Evolutionary conservation across 2,329 filamentous ascomycete species (phyloP).

Genomic region (Pseudogymnoascus sp.): DNA sequence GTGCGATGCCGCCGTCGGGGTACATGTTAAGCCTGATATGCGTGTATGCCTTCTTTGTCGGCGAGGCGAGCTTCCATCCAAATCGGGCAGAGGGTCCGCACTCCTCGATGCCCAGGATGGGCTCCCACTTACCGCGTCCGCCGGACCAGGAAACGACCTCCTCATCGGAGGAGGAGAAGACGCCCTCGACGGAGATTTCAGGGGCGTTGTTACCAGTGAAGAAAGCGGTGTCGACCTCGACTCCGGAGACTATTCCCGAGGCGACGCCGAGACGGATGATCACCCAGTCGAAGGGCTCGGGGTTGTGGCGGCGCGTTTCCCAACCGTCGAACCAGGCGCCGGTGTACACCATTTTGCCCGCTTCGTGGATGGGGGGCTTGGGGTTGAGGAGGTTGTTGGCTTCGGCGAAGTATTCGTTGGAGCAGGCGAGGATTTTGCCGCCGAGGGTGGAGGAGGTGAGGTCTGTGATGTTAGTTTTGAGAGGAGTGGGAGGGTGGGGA

Average conservation of each 20-base stretch:
- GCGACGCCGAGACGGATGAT: slow-evolving; percentile 59
- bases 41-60: slow-evolving; percentile 61
- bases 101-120: slow-evolving; percentile 60
- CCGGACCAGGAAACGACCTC: slow-evolving; percentile 58
- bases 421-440: slow-evolving; percentile 57
- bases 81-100: slow-evolving; percentile 69
- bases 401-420: slow-evolving; percentile 62
- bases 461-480: slow-evolving; percentile 36
- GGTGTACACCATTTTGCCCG: slow-evolving; percentile 60
- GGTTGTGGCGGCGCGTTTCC: slow-evolving; percentile 61
- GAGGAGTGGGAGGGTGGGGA: slow-evolving; percentile 10
- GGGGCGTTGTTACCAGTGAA: slow-evolving; percentile 80
- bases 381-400: slow-evolving; percentile 57
- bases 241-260: slow-evolving; percentile 62
- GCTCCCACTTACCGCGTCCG: slow-evolving; percentile 57
- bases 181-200: slow-evolving; percentile 68
- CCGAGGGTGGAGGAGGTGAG: slow-evolving; percentile 54
- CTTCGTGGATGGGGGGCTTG: slow-evolving; percentile 53
- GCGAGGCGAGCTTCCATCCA: slow-evolving; percentile 57
- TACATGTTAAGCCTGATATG: slow-evolving; percentile 80
- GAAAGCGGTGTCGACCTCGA: slow-evolving; percentile 75
- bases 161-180: slow-evolving; percentile 58
- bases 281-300: slow-evolving; percentile 58
- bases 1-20: slow-evolving; percentile 74
- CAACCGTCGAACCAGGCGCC: slow-evolving; percentile 66